A percentile compares a stretch with the other conserved stretches of the same genome.
Evolutionary conservation across 257 asterid species (phyloP).

Genomic region (Ballota nigra): DNA sequence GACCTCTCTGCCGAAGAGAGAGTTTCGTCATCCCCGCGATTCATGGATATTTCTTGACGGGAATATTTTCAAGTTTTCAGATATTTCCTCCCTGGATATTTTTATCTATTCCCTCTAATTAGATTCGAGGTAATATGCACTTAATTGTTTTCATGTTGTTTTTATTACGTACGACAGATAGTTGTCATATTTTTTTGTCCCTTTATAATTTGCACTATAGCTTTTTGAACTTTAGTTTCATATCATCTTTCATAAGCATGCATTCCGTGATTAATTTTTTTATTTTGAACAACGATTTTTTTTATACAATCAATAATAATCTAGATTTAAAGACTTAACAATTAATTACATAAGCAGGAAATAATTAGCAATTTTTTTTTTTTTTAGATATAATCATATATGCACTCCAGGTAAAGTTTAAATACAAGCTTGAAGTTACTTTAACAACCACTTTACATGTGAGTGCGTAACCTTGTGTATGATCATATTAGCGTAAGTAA

Average conservation of each 20-base stretch:
- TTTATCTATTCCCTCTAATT: not conserved
- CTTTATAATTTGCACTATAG: not conserved
- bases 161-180: not conserved
- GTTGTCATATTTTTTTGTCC: not conserved
- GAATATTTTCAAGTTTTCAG: not conserved
- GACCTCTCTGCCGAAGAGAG: not conserved
- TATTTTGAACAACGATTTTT: not conserved
- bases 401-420: not conserved
- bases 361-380: too few relatives aligned
- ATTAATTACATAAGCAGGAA: too few relatives aligned
- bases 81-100: not conserved
- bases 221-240: too few relatives aligned
- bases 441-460: not conserved
- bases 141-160: not conserved
- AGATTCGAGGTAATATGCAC: constrained; percentile 12
- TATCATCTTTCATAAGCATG: not conserved
- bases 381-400: too few relatives aligned
- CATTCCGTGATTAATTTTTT: not conserved
- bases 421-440: not conserved
- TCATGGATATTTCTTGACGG: not conserved
- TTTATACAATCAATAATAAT: not conserved
- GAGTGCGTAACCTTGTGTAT: not conserved
- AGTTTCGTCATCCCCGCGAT: not conserved
- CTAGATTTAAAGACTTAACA: not conserved
- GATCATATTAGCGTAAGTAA: too few relatives aligned